Evolutionary conservation across 208 protist species (phyloP), one percentile per base, ranked within the genome.

Genomic region (Eutreptiella sp.): DNA sequence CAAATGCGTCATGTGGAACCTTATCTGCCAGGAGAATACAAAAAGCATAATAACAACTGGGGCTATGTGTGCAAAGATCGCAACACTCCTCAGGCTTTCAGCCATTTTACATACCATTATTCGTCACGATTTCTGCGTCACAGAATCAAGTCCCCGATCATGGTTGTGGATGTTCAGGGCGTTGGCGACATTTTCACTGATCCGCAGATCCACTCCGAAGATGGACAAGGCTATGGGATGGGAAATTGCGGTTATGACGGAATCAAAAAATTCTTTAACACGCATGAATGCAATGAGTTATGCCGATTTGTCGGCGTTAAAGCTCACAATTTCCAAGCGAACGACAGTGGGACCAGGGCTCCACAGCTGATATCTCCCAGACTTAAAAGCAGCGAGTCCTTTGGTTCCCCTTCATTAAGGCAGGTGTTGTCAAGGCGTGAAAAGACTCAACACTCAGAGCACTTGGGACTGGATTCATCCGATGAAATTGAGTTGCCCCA

Each of bases 21-120:
- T 16, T 86, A 83, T 72, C 67, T 89, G n/a, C 70, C 55, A 27
- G 84, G 84, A 0, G 48, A 71, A 41, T 89, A 85, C 63, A 85
- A 79, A 53, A 89, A 89, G 74, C 85, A 89, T 75, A 89, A 87
- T 73, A 87, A 72, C 63, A 89, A 89, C 76, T 86, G 78, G 70
- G 84, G 84, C 5, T 70, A 84, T 46, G 75, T 62, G n/a, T n/a
- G n/a, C n/a, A 63, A 58, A 1, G 69, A 85, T 23, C 79, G 85
- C 42, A 52, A 33, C 3, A 81, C 82, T 0, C 81, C 88, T 2
- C 82, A 93, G 69, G 79, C 83, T 33, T 89, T 89, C 52, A 83
- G 79, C 5, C 83, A 89, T 64, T 89, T 87, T 48, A 85, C 81
- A 7, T 70, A 82, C 0, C 65, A 73, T 1, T 69, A 80, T 34